Percentiles rank a stretch among this genome's conserved stretches.
Evolutionary conservation across 106 monocot species (phyloP).

Genomic region (Apostasia ramifera): DNA sequence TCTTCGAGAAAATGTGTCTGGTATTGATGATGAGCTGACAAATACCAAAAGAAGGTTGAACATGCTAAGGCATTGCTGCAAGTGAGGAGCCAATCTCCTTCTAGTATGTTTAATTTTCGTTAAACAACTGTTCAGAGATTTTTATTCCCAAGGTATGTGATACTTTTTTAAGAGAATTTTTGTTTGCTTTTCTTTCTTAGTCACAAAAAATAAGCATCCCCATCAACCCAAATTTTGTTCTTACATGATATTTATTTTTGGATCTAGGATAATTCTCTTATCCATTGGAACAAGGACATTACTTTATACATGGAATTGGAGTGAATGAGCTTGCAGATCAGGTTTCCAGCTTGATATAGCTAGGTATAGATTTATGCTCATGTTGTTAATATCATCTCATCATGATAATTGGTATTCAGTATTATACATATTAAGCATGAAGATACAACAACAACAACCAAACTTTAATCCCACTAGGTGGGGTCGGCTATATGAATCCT

Average conservation of each 20-base stretch:
- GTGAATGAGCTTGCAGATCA: background rate
- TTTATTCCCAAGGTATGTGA: background rate
- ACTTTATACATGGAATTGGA: background rate
- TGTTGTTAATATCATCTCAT: too few relatives aligned
- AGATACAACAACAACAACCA: too few relatives aligned
- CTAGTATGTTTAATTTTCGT: background rate
- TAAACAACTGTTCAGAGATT: background rate
- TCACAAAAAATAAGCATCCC: too few relatives aligned
- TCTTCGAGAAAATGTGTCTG: slow-evolving; percentile 12
- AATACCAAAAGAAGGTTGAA: slow-evolving; percentile 50
- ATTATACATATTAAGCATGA: too few relatives aligned
- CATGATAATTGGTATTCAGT: too few relatives aligned
- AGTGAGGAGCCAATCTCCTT: background rate
- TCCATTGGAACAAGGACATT: background rate
- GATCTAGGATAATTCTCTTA: background rate
- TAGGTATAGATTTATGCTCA: too few relatives aligned
- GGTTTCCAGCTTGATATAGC: too few relatives aligned
- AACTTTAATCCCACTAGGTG: too few relatives aligned
- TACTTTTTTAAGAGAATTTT: background rate
- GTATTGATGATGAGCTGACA: slow-evolving; percentile 29
- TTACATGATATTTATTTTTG: background rate
- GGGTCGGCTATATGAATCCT: too few relatives aligned
- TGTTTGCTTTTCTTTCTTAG: background rate
- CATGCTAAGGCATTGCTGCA: slow-evolving; percentile 35
- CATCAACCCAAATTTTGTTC: background rate